A percentile compares a stretch with the other conserved stretches of the same genome.
Conservation (phyloP, 2,329 filamentous ascomycete genomes). For the Beauveria asiatica region DNA sequence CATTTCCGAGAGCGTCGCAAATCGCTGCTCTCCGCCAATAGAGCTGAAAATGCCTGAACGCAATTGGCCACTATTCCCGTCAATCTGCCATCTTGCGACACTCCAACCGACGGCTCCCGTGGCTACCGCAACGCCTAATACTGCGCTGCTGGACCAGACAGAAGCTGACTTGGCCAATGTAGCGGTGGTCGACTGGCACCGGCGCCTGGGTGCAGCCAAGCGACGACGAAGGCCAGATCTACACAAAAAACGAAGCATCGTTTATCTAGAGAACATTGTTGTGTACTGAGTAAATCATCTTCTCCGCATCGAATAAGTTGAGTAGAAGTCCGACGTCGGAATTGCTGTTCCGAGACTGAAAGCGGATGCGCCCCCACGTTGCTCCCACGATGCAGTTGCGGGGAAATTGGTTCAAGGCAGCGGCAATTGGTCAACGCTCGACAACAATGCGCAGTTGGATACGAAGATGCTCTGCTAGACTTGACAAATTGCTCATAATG, state of each 20-base stretch:
- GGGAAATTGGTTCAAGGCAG: not conserved
- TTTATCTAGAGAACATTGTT: not conserved
- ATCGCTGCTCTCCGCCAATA: slow-evolving; percentile 22
- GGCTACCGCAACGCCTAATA: slow-evolving; percentile 29
- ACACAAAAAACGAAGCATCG: not conserved
- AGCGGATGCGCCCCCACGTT: not conserved
- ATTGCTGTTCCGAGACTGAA: too few relatives aligned
- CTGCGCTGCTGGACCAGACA: slow-evolving; percentile 23
- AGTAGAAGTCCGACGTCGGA: not conserved
- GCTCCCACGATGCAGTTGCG: not conserved
- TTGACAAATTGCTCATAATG: too few relatives aligned
- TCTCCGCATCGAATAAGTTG: not conserved
- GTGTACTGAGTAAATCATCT: not conserved
- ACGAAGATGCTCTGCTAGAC: not conserved
- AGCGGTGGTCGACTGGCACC: not conserved
- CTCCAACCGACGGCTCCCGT: slow-evolving; percentile 35
- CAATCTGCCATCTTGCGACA: slow-evolving; percentile 22
- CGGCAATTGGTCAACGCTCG: too few relatives aligned
- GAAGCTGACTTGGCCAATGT: not conserved
- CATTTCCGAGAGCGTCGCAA: slow-evolving; percentile 36
- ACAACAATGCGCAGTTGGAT: not conserved
- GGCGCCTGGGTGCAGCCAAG: not conserved
- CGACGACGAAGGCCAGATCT: not conserved
- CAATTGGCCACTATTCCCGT: slow-evolving; percentile 2
- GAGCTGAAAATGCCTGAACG: slow-evolving; percentile 9